Evolutionary conservation across 768 basidiomycete genomes (phyloP).

Genomic region (Amanita subjunquillea): DNA sequence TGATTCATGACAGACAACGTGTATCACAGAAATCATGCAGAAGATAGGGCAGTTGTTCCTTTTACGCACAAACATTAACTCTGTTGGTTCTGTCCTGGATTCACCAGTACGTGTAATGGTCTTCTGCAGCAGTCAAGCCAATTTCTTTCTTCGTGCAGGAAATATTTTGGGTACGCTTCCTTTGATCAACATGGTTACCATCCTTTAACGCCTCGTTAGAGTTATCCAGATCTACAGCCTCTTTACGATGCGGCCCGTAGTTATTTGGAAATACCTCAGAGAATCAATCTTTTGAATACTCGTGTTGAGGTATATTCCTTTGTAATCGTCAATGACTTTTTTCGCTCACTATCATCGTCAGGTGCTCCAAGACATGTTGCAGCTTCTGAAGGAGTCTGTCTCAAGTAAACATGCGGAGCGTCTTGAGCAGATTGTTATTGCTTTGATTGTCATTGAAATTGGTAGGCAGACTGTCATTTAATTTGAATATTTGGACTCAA

Average conservation of each 20-base stretch:
- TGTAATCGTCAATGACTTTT: background rate
- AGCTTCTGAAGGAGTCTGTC: slow-evolving; percentile 89
- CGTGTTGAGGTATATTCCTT: slow-evolving; percentile 63
- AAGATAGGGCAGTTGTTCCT: slow-evolving; percentile 95
- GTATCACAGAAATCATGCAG: slow-evolving; percentile 78
- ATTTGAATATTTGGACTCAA: background rate
- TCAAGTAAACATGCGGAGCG: slow-evolving; percentile 86
- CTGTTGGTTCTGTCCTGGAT: slow-evolving; percentile 94
- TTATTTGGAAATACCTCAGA: slow-evolving; percentile 91
- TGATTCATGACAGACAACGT: slow-evolving; percentile 7
- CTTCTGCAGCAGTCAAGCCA: background rate
- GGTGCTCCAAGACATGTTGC: slow-evolving; percentile 96
- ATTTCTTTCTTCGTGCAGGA: slow-evolving; percentile 38
- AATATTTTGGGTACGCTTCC: slow-evolving; percentile 75
- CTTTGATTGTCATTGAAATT: slow-evolving; percentile 83
- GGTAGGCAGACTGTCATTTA: slow-evolving; percentile 29
- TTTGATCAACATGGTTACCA: background rate
- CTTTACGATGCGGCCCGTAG: slow-evolving; percentile 89
- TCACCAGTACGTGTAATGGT: slow-evolving; percentile 55
- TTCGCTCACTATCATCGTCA: slow-evolving; percentile 15
- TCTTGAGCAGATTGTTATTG: slow-evolving; percentile 88
- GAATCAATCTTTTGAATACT: slow-evolving; percentile 86
- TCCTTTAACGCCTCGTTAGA: slow-evolving; percentile 31
- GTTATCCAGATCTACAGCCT: slow-evolving; percentile 90
- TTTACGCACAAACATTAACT: slow-evolving; percentile 87